A percentile compares a stretch with the other conserved stretches of the same genome.
These are phyloP conservation scores for Fusarium chaquense DNA, from an alignment of 2,329 filamentous ascomycete species.

Conservation along the genomic window DNA sequence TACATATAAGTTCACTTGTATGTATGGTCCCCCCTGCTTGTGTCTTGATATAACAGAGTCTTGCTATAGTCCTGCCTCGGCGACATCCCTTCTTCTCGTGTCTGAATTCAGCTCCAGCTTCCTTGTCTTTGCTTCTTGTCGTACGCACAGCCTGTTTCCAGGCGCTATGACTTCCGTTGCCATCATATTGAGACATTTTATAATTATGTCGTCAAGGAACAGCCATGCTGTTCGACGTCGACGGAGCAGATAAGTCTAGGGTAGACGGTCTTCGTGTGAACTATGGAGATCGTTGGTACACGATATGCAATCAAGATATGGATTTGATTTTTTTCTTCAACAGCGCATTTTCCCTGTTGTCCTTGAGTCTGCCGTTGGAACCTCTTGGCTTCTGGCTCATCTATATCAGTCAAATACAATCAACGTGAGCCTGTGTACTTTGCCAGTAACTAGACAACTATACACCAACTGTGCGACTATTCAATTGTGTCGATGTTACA, in stretches of 20 bases:
- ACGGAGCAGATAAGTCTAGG: not conserved
- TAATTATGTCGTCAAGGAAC: not conserved
- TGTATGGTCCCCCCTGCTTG: conserved; percentile 4
- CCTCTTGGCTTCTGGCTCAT: not conserved
- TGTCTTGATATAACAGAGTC: conserved; percentile 3
- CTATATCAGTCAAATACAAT: not conserved
- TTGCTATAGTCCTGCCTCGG: conserved; percentile 8
- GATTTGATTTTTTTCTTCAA: not conserved
- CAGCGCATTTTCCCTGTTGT: not conserved
- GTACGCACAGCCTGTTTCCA: conserved; percentile 5
- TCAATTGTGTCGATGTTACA: too few species aligned
- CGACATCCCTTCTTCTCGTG: conserved; percentile 6
- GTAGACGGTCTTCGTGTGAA: not conserved
- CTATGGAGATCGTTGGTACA: too few species aligned
- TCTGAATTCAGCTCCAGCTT: not conserved
- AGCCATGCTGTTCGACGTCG: conserved; percentile 2
- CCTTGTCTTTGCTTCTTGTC: conserved; percentile 2
- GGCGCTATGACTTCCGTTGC: conserved; percentile 4
- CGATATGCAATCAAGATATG: not conserved
- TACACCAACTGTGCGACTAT: too few species aligned
- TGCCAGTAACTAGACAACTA: too few species aligned
- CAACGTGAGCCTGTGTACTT: not conserved
- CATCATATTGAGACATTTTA: conserved; percentile 8
- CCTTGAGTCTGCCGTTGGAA: fast-evolving
- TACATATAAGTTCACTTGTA: not conserved